Base-by-base conservation (phyloP, 2,329 filamentous ascomycete species). In the Zasmidium angulare region DNA sequence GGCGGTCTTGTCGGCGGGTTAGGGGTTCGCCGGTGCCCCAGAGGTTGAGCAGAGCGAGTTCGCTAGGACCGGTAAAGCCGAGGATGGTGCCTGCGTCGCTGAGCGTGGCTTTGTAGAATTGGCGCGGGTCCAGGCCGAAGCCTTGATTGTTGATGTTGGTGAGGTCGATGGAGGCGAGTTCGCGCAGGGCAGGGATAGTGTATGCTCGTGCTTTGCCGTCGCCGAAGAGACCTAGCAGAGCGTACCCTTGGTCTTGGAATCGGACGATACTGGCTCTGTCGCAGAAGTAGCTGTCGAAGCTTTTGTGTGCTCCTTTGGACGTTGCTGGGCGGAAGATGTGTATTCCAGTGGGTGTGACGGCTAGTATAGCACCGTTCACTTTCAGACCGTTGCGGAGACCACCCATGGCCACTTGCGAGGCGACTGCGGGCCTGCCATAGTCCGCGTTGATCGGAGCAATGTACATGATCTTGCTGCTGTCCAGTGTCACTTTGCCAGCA, bases 241-340 rank as follows among this genome's bases (percentile, higher is more conserved):
- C 92, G 69, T 88, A 87, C 0, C 91, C 91, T 48, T 88, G 85
- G 22, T 72, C 71, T 68, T 91, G 87, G 29, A 89, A 87, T 55
- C 90, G 86, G 0, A 89, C 87, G 0, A 98, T 85, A 2, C 83
- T 81, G 1, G 95, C 93, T 1, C 90, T 83, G 68, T 96, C 89
- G 72, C 93, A 98, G 46, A 96, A 79, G 60, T 82, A 85, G 66
- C 90, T 87, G 68, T 96, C 92, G 76, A 95, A 98, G 1, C 87
- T 86, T 68, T 95, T 96, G 56, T 92, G 90, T 0, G 93, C 93
- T n/a, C 93, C 95, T 76, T 96, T 98, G 20, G 87, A 82, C 1
- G 85, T 85, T 2, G 91, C 87, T 0, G 95, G 93, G 65, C 88
- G 90, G 80, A 97, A 96, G 51, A 99, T 86, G 57, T 93, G 86